Base-by-base conservation (phyloP, 345 rosid species). In the Citrus mangshanensis region DNA sequence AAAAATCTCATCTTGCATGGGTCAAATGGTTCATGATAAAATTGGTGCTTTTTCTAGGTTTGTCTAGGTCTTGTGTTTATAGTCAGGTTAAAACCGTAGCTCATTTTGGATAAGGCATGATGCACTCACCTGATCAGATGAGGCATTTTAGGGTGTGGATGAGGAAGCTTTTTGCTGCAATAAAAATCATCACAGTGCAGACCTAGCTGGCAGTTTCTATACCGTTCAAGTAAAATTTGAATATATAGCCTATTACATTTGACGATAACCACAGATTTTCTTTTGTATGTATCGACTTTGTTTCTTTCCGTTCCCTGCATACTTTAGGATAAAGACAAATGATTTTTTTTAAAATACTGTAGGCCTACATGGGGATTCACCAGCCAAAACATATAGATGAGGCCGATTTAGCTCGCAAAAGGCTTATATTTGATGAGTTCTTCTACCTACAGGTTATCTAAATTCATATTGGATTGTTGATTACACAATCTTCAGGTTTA, bases 391-490 rank as follows among this genome's bases (percentile, higher is more conserved):
- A 77, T 84, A 82, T 85, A 68, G 93, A 82, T 40, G 98, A 95
- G 82, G 96, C 98, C 74, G 96, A 93, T 87, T 86, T 87, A 82
- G 96, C 99, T 88, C 98, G 97, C 81, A 95, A 90, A 88, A 90
- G 99, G 80, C 89, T 93, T 74, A 89, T 93, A 81, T 95, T 93
- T 72, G 98, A 93, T 59, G 99, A 93, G 79, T 95, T 95, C 85
- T 92, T 95, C 88, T 93, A 93, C 82, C 83, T 95, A 76, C 99
- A 93, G 98, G 99, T 95, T 80, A 81, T 81, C 25, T 63, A 77
- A 28, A 32, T 66, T 71, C 66, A 7, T 59, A 19, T 66, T 58
- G 65, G 34, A 19, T 40, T 78, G 22, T 51, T 64, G 49, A 24
- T 34, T 54, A 28, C 68, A n/a, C 30, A 40, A 60, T 62, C 37